Base-by-base conservation (phyloP, 805 yeast species). In the Vanderwaltozyma verrucispora region DNA sequence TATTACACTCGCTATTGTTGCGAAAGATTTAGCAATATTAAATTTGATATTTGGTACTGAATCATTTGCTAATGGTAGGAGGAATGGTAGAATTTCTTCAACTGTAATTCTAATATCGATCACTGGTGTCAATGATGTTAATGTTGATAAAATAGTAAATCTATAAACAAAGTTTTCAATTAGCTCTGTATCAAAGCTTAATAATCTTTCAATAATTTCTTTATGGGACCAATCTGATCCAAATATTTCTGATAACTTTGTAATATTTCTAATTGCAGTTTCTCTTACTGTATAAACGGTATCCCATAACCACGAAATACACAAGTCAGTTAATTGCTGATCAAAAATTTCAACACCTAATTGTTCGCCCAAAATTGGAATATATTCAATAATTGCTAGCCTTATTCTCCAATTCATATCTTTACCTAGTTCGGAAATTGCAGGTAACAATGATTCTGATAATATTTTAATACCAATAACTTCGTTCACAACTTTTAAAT, bases 251-350 rank as follows among this genome's bases (percentile, higher is more conserved):
- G 96, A 78, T 50, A 92, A 69, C 48, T 80, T 78, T 48, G 74
- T 78, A 49, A 92, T 67, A 60, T 88, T 92, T 39, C 69, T 66
- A 24, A 92, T 94, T 1, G 97, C 97, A 9, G 98, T 98, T 48
- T 86, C 94, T 62, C 99, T 78, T 43, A 92, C 88, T 5, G 97
- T 88, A 63, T 76, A 92, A 28, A 92, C 98, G 4, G 88, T 83
- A 64, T 92, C 99, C 95, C 96, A 88, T 47, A 92, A 69, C 97
- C 98, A 92, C n/a, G 88, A 82, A 74, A 92, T 74, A 53, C 96
- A 92, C 49, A 92, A 69, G 35, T 83, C 79, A 45, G 94, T 87
- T 47, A 92, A 69, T 52, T 88, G 95, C 57, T 85, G 83, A 60
- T 92, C 92, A 63, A 92, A 92, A 54, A 89, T 87, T 21, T 85